A percentile compares a stretch with the other conserved stretches of the same genome.
Conservation (phyloP, 169 alveolate species). For the Blepharisma undulans region DNA sequence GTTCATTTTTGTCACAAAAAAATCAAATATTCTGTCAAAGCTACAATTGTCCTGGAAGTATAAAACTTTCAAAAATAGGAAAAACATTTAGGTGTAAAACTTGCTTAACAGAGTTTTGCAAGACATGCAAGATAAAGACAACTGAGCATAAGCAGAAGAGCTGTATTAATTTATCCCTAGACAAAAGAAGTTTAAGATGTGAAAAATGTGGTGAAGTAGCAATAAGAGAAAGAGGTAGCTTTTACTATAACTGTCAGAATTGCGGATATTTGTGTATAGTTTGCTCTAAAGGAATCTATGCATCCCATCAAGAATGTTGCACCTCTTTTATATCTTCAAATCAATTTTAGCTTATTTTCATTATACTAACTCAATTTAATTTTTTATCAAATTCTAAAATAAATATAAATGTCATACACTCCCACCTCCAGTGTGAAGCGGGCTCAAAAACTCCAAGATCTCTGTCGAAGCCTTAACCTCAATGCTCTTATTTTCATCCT, state of each 20-base stretch:
- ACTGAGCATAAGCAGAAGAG: background rate
- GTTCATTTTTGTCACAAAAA: too few species aligned
- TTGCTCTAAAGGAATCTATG: background rate
- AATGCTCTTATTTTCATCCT: slow-evolving; percentile 7
- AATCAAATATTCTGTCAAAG: background rate
- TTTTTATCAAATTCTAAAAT: too few species aligned
- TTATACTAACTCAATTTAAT: too few species aligned
- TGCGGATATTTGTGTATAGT: background rate
- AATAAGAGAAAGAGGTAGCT: background rate
- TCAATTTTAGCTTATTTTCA: background rate
- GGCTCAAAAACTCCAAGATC: slow-evolving; percentile 11
- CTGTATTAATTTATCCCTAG: background rate
- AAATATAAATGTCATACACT: slow-evolving; percentile 31
- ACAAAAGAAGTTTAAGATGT: background rate
- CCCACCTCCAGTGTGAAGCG: background rate
- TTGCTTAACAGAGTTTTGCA: background rate
- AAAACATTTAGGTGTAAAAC: background rate
- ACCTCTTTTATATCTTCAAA: background rate
- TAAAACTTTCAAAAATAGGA: background rate
- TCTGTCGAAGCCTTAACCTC: background rate
- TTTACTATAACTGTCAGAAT: background rate
- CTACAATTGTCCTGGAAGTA: background rate
- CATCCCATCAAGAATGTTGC: background rate
- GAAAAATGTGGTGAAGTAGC: background rate
- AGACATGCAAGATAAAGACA: background rate